Evolutionary conservation across 2,329 filamentous ascomycete species (phyloP).

Genomic region (Cladosporium sp.): DNA sequence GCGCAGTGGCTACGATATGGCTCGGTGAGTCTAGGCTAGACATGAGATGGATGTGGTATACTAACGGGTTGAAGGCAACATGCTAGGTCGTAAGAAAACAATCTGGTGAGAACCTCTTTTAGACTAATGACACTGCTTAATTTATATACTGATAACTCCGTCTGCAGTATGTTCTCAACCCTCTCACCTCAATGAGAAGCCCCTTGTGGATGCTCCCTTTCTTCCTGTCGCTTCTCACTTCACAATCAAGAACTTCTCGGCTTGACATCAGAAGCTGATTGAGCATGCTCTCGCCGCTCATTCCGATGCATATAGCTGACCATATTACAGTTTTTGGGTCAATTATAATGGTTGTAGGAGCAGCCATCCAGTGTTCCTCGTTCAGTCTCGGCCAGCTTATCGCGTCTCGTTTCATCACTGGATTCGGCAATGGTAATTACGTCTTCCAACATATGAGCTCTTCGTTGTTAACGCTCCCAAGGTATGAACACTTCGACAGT

Average conservation of each 20-base stretch:
- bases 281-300: background rate
- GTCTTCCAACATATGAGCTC: constrained; percentile 25
- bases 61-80: constrained; percentile 36
- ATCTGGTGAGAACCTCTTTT: constrained; percentile 38
- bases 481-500: constrained; percentile 56
- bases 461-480: constrained; percentile 45
- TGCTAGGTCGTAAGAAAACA: constrained; percentile 54
- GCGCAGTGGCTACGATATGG: constrained; percentile 53
- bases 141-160: background rate
- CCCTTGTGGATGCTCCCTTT: no score
- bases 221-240: no score
- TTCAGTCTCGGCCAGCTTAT: constrained; percentile 51
- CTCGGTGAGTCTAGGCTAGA: constrained; percentile 35
- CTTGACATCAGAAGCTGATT: no score
- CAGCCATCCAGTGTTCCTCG: constrained; percentile 51
- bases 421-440: constrained; percentile 56
- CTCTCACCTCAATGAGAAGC: background rate
- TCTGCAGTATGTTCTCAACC: background rate
- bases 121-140: no score
- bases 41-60: background rate
- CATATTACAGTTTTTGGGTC: constrained; percentile 43
- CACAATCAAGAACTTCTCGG: no score
- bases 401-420: constrained; percentile 54
- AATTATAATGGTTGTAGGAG: constrained; percentile 54
- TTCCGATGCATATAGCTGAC: background rate